Evolutionary conservation across 805 yeast species (phyloP), one percentile per base, ranked within the genome.

Genomic region (Myxozyma udenii): DNA sequence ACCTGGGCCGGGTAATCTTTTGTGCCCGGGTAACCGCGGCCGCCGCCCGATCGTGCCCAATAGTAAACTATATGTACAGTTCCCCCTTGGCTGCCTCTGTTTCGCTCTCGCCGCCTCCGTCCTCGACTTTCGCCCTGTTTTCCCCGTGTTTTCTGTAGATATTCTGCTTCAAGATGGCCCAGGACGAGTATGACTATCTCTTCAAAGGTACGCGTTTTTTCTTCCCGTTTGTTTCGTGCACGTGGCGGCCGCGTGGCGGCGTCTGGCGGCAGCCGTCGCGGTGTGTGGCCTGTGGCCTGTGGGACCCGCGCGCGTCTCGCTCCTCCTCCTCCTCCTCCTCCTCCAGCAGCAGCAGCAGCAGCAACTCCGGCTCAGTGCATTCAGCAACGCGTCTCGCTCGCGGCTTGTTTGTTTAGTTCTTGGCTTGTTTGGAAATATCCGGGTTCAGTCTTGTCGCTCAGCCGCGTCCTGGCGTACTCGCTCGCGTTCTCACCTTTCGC

Each of bases 121-220:
- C 30, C n/a, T 19, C 39, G 19, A 14, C 42, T 3, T 37, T 21
- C 35, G 9, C 48, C 16, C 22, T 6, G 19, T 22, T 35, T 47
- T 23, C 26, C 45, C 19, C 38, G n/a, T 3, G 19, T 36, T 14
- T 25, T 4, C 41, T 22, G 42, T 14, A 18, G 28, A n/a, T 26
- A 19, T 23, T 14, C 12, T n/a, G n/a, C n/a, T 30, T 36, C 24
- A 25, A 39, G 39, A 60, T 60, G 63, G 62, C 63, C n/a, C 63
- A 60, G 55, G 89, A 84, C 69, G 91, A 85, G 63, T 85, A 93
- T 79, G 98, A 91, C 70, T 90, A 85, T 71, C 79, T 91, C 56
- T 91, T 90, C 77, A 91, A 90, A 62, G 71, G 71, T 67, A 50
- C 44, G 68, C 60, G 4, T 14, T 23, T 19, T 24, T 35, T 18